Base-by-base conservation (phyloP, 768 basidiomycete genomes). In the Amanita thiersii region DNA sequence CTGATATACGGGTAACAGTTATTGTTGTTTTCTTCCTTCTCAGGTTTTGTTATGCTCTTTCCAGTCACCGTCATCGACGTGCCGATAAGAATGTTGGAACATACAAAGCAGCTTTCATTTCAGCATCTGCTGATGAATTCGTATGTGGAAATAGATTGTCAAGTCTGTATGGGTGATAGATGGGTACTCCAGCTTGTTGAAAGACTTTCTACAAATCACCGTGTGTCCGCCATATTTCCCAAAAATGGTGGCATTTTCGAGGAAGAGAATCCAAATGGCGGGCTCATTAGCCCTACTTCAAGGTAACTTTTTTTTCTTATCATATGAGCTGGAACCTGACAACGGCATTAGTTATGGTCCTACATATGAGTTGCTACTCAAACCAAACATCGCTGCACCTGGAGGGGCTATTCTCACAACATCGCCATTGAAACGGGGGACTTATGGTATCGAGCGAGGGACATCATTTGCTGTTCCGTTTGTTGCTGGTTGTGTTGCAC, bases 321-420 rank as follows among this genome's bases (percentile, higher is more conserved):
- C n/a, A n/a, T n/a, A n/a, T n/a, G n/a, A n/a, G n/a, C n/a, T n/a
- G n/a, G n/a, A n/a, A n/a, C n/a, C n/a, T n/a, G n/a, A n/a, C 29
- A 14, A 30, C 29, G 9, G 9, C 29, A 9, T 14, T 14, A 30
- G 14, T 14, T 30, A 30, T 14, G 29, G 29, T 14, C 29, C 29
- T 30, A 30, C 29, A 30, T 30, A 9, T 14, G 29, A 30, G 14
- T 9, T 30, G 29, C 9, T 9, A 9, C 70, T 72, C 61, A 70
- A 72, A 41, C 70, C 72, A 5, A 62, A 69, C 1, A 49, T 75
- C 30, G 57, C 72, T 12, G 69, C 72, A 2, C 71, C 72, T 1
- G 73, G 73, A 17, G 70, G 69, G 5, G 65, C 67, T 51, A 70
- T 73, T 34, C 55, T 72, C 12, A 70, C 69, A 0, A 72, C 71